Base-by-base conservation (phyloP, 106 monocot genomes). In the Platanthera zijinensis region DNA sequence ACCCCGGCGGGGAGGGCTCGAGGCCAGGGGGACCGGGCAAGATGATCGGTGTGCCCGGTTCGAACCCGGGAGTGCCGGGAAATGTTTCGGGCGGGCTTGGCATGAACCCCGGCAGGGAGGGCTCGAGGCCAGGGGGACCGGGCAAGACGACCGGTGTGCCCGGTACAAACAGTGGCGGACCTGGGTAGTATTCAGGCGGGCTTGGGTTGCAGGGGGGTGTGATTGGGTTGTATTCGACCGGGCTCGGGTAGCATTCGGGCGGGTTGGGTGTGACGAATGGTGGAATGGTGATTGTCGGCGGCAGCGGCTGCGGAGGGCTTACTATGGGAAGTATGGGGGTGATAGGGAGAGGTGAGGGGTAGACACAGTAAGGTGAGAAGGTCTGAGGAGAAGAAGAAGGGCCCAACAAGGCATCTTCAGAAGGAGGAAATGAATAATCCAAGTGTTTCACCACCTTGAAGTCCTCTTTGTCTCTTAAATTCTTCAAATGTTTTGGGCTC, bases 351-450 rank as follows among this genome's bases (percentile, higher is more conserved):
- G 75, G 75, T 12, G 72, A 50, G 8, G 51, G 51, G 18, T 77
- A 82, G 50, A 86, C 57, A 48, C 89, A 89, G 13, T 70, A 84
- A 12, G 78, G 80, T 21, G 89, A 78, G 12, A 82, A 71, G 11
- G 50, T 22, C 13, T 78, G 74, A 47, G 85, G 78, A 32, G 80
- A 73, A 4, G 82, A 61, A 51, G 79, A 77, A 69, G 86, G 86
- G 39, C 79, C 84, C 83, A 85, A 83, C 8, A 39, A 39, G 22
- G 59, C 74, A 51, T 83, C 71, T 47, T 77, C 82, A 78, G 39
- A 85, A 15, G 83, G 83, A 0, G 80, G 80, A 53, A 88, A 46
- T n/a, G 83, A 77, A 6, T 50, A 15, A 8, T 61, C 76, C 59
- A 73, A 46, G 45, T 61, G 73, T 57, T 50, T 88, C 70, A 73